Evolutionary conservation across 371 early-diverging fungal species (phyloP).

Genomic region (Apophysomyces ossiformis): DNA sequence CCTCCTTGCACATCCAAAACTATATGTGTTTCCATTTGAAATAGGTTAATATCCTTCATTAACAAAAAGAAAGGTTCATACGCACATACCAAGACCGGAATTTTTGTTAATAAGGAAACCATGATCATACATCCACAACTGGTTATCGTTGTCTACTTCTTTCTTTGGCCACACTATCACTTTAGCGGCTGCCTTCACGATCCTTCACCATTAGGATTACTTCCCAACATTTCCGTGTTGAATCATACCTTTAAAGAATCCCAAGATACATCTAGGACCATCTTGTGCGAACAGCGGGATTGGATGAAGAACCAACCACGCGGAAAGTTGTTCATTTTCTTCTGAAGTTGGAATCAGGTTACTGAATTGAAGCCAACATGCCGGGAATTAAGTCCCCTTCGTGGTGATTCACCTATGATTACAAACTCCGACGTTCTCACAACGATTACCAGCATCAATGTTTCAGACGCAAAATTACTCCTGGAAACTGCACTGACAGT

Average conservation of each 20-base stretch:
- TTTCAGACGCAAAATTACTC: too few species aligned
- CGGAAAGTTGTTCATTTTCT: constrained; percentile 47
- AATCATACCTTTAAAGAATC: constrained; percentile 49
- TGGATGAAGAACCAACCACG: constrained; percentile 56
- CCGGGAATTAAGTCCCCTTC: too few species aligned
- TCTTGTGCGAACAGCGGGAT: constrained; percentile 45
- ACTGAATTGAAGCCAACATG: too few species aligned
- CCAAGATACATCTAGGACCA: constrained; percentile 49
- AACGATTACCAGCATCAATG: too few species aligned
- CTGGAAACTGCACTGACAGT: too few species aligned
- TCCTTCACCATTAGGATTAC: not conserved
- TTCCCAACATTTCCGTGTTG: not conserved
- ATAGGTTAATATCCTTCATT: constrained; percentile 26
- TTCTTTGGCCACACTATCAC: constrained; percentile 48
- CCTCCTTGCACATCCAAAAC: constrained; percentile 54
- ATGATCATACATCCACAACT: constrained; percentile 38
- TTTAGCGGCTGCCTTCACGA: constrained; percentile 40
- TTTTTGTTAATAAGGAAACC: constrained; percentile 37
- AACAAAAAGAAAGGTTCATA: constrained; percentile 28
- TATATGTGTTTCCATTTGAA: constrained; percentile 3
- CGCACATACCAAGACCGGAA: constrained; percentile 40
- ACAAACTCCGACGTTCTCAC: too few species aligned
- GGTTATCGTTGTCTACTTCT: constrained; percentile 34
- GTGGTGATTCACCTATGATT: too few species aligned
- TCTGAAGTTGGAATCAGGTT: too few species aligned